These are phyloP conservation scores for Crepidotus variabilis DNA, from an alignment of 768 basidiomycete genomes.

Conservation along the genomic window DNA sequence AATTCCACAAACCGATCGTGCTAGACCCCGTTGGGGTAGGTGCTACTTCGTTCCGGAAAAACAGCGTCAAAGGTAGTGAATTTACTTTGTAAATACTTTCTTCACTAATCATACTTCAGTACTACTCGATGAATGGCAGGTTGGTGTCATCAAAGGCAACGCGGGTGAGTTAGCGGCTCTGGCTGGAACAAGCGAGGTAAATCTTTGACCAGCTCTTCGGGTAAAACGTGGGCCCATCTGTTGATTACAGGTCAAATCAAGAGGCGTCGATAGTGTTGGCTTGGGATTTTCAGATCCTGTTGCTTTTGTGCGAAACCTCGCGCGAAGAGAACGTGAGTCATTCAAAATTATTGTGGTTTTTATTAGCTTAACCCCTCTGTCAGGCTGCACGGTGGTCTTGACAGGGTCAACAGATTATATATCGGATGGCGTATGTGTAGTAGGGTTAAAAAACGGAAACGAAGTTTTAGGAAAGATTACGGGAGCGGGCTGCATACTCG, in stretches of 20 bases:
- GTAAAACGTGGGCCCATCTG: too few species aligned
- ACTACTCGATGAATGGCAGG: constrained; percentile 75
- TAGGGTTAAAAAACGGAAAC: constrained; percentile 75
- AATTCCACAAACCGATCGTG: constrained; percentile 68
- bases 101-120: constrained; percentile 32
- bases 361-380: neutral
- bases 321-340: constrained; percentile 68
- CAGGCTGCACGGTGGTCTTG: constrained; percentile 78
- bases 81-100: neutral
- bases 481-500: constrained; percentile 85
- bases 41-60: constrained; percentile 69
- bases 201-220: neutral
- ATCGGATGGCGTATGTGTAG: constrained; percentile 71
- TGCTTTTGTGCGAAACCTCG: constrained; percentile 62
- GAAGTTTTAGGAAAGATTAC: constrained; percentile 75
- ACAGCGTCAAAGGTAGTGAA: constrained; percentile 50
- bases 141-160: constrained; percentile 92
- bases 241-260: constrained; percentile 72
- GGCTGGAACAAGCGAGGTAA: constrained; percentile 72
- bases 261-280: constrained; percentile 87
- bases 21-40: constrained; percentile 94
- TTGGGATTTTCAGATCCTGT: constrained; percentile 73
- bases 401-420: constrained; percentile 82
- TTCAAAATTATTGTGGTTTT: neutral
- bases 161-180: constrained; percentile 84